These are phyloP conservation scores for Rhizopus sp. DNA, from an alignment of 371 early-diverging fungal species.

Conservation along the genomic window DNA sequence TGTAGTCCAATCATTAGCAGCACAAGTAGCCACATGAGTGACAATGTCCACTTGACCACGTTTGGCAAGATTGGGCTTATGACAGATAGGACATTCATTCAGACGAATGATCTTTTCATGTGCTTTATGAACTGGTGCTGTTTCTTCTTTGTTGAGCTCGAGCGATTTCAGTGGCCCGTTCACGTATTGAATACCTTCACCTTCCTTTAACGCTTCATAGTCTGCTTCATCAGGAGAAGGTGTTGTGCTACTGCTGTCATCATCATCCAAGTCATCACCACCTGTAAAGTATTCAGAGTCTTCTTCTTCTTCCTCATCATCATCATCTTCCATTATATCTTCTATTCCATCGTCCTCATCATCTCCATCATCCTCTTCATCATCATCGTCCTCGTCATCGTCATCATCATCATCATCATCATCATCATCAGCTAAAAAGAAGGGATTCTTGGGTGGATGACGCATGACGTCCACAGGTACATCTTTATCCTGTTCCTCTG, in stretches of 20 bases:
- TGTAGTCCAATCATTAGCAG: slow-evolving; percentile 64
- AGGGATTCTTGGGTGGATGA: slow-evolving; percentile 7
- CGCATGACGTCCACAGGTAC: slow-evolving; percentile 20
- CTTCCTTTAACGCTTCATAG: slow-evolving; percentile 29
- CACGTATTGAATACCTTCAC: slow-evolving; percentile 29
- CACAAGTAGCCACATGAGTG: slow-evolving; percentile 78
- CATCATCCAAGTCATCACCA: slow-evolving; percentile 20
- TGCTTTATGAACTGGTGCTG: background rate
- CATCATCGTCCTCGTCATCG: slow-evolving; percentile 3
- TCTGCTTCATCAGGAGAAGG: slow-evolving; percentile 29
- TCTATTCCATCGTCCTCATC: slow-evolving; percentile 8
- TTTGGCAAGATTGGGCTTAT: slow-evolving; percentile 55
- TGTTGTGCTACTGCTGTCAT: slow-evolving; percentile 2
- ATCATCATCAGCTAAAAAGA: slow-evolving; percentile 19
- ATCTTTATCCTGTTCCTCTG: slow-evolving; percentile 28
- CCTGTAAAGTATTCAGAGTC: slow-evolving; percentile 11
- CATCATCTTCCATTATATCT: slow-evolving; percentile 6
- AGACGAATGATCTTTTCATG: slow-evolving; percentile 69
- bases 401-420: slow-evolving; percentile 32
- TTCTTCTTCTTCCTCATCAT: slow-evolving; percentile 8
- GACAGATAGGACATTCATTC: slow-evolving; percentile 75
- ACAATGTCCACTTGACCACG: slow-evolving; percentile 74
- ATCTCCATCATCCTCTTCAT: slow-evolving; percentile 7
- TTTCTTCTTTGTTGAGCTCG: slow-evolving; percentile 5
- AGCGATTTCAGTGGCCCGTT: slow-evolving; percentile 10